Percentiles rank a stretch among this genome's conserved stretches.
These are phyloP conservation scores for Russula griseocarnosa DNA, from an alignment of 768 basidiomycete species.

Conservation along the genomic window DNA sequence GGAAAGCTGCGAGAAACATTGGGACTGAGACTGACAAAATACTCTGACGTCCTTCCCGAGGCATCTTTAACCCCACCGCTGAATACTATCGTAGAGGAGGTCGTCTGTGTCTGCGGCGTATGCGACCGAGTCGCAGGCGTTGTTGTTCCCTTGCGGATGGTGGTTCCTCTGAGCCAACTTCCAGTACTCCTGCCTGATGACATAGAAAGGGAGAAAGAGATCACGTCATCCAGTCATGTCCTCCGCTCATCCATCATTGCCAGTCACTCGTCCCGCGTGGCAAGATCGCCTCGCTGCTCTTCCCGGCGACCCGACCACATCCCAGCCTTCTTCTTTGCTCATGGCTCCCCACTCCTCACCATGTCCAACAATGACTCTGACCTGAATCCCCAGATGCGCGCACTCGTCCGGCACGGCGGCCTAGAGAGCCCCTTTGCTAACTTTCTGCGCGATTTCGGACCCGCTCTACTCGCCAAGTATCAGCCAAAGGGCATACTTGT, in stretches of 20 bases:
- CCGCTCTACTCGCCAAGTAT: constrained; percentile 61
- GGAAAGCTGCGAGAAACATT: not conserved
- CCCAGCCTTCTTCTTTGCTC: constrained; percentile 73
- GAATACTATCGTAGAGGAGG: constrained; percentile 62
- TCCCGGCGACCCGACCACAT: constrained; percentile 54
- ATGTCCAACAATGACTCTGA: constrained; percentile 33
- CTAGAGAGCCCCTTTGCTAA: constrained; percentile 50
- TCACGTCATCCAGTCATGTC: constrained; percentile 1
- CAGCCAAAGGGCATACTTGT: constrained; percentile 75
- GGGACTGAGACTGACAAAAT: constrained; percentile 52
- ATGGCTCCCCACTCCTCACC: constrained; percentile 57
- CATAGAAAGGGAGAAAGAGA: constrained; percentile 6
- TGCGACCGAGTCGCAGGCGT: constrained; percentile 53
- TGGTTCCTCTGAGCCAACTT: constrained; percentile 58
- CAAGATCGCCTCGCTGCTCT: constrained; percentile 50
- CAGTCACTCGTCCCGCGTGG: constrained; percentile 47
- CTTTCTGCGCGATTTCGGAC: constrained; percentile 66
- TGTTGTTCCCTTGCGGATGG: constrained; percentile 61
- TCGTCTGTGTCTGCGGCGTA: constrained; percentile 66
- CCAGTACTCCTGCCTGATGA: constrained; percentile 26
- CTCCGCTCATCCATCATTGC: constrained; percentile 18
- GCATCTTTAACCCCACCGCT: constrained; percentile 85
- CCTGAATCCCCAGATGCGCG: not conserved
- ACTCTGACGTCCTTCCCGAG: constrained; percentile 77
- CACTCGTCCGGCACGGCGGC: constrained; percentile 36